Base-by-base conservation (phyloP, 805 yeast species). In the Torulaspora microellipsoides region DNA sequence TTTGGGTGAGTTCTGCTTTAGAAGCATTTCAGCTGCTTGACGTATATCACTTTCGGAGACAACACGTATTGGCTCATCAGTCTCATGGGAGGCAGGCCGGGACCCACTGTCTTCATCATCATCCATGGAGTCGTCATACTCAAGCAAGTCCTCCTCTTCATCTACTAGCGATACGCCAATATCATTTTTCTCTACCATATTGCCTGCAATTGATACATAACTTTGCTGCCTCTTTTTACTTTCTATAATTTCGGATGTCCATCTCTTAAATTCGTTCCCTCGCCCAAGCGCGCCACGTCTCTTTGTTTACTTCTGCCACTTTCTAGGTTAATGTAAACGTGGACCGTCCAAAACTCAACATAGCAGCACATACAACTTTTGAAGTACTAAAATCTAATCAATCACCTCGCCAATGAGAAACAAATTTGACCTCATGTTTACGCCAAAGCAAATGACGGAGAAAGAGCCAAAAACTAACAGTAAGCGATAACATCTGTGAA, bases 21-120 rank as follows among this genome's bases (percentile, higher is more conserved):
- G 31, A 17, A 62, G 44, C 9, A 36, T 15, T 40, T 48, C 48
- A 1, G 66, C 66, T 6, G 58, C 61, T 28, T 48, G 43, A 13
- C 54, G 49, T 8, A 47, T 47, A 15, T 48, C 48, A 15, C 43
- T 45, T 17, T 52, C 56, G 15, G 52, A 48, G 2, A 48, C 49
- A 4, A 51, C 44, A 11, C 28, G 39, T 23, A 33, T 27, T 13
- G 34, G 31, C 12, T 34, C 28, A 10, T 29, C 42, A 9, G 27
- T 43, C 8, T 33, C 42, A 28, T 36, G 34, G 3, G 38, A 34
- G 8, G 38, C 45, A 8, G 44, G 52, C 15, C 41, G 30, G 6
- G 45, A 39, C 7, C 46, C 48, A 8, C 42, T 38, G 10, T 48
- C 56, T 4, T 32, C 49, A 2, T 42, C 42, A n/a, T 42, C 51